These are phyloP conservation scores for Metroxylon sagu DNA, from an alignment of 176 grass and related monocot species.

Conservation along the genomic window DNA sequence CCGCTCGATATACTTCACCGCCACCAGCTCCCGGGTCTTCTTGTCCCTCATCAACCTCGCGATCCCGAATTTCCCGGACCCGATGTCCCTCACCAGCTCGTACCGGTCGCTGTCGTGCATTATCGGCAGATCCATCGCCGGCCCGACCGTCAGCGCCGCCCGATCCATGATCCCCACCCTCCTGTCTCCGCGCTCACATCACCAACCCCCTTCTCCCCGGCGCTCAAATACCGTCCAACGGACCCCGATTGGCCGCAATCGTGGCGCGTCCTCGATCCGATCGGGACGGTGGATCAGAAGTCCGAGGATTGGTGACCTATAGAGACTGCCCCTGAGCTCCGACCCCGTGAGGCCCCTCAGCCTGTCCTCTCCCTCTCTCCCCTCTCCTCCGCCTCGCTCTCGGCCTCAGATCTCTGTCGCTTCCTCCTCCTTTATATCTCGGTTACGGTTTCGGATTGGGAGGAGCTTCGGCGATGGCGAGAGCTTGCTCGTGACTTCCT, in stretches of 20 bases:
- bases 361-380: background rate
- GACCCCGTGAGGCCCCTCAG: background rate
- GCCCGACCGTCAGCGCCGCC: constrained; percentile 10
- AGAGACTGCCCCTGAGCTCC: background rate
- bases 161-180: constrained; percentile 2
- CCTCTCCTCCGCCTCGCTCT: background rate
- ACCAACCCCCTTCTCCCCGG: background rate
- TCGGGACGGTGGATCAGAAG: background rate
- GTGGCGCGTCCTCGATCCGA: background rate
- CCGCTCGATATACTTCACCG: constrained; percentile 17
- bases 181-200: background rate
- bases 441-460: constrained; percentile 4
- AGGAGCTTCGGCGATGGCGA: constrained; percentile 9
- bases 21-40: constrained; percentile 7
- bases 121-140: constrained; percentile 18
- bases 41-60: constrained; percentile 16
- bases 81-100: constrained; percentile 18
- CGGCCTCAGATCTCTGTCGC: constrained; percentile 5
- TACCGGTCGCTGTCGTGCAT: constrained; percentile 25
- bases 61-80: constrained; percentile 12
- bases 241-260: background rate
- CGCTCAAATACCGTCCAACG: background rate
- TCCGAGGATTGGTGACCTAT: background rate
- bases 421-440: background rate
- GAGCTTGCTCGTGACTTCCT: constrained; percentile 26